Evolutionary conservation across 202 grass and related monocot species (phyloP), one percentile per base, ranked within the genome.

Genomic region (Alloteropsis angusta): DNA sequence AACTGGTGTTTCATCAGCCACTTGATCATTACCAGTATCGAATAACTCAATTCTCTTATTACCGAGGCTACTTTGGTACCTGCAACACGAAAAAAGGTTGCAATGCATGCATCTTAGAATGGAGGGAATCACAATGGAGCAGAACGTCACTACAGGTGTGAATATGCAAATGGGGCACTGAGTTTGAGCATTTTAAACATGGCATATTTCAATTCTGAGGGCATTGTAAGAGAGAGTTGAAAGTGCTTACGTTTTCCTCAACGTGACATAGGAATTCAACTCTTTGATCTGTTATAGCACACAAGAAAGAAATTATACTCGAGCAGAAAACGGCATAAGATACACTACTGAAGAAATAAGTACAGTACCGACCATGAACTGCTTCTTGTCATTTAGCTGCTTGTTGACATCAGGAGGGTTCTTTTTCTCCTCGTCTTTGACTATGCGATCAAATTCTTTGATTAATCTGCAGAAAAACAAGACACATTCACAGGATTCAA

Each of bases 31-130:
- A 44, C 84, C 96, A 18, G 88, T 79, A 77, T 99, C 96, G 5
- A 99, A 99, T 30, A 99, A 74, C 57, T 99, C 96, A 49, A 99
- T 87, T 89, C 92, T 92, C 86, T 96, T 99, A 71, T 96, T 96
- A 84, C 92, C 92, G 1, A 99, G 90, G 76, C 82, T 96, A 67
- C 88, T 96, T 84, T 99, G 92, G 83, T 99, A 99, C 76, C 96
- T 99, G 71, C n/a, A 59, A 87, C 2, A 77, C 19, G 52, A 90
- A 4, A 55, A 35, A 77, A 75, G 47, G 32, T 18, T 21, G 4
- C 50, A 69, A 21, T 38, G 7, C 35, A 77, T 57, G 74, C 74
- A 71, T 34, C 54, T 80, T 32, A 89, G 52, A 39, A 82, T 19
- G 28, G 68, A 56, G 7, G 15, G 12, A 70, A 76, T 28, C 11